Evolutionary conservation across 164 flowering plant genomes (phyloP).

Genomic region (Aristolochia californica): DNA sequence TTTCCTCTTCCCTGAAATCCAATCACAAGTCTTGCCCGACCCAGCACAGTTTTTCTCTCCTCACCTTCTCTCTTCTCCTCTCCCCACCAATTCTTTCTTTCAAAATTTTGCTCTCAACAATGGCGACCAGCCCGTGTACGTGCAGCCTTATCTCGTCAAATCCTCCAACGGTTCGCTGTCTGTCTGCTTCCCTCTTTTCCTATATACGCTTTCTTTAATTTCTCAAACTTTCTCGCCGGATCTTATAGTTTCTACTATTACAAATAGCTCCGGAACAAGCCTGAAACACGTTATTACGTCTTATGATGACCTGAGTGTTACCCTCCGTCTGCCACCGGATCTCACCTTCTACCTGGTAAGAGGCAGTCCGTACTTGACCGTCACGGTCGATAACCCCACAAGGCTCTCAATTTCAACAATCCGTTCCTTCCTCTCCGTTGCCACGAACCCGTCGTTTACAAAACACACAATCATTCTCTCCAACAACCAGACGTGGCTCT

Average conservation of each 20-base stretch:
- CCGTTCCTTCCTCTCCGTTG: conserved; percentile 43
- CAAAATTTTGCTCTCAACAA: conserved; percentile 75
- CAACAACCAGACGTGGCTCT: conserved; percentile 76
- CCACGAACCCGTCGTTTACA: conserved; percentile 27
- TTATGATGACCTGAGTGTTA: conserved; percentile 64
- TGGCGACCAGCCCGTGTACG: conserved; percentile 86
- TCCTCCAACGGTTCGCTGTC: conserved; percentile 52
- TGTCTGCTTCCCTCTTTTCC: conserved; percentile 61
- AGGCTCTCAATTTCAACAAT: conserved; percentile 44
- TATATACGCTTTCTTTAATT: conserved; percentile 34
- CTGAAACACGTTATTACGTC: conserved; percentile 38
- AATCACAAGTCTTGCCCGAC: conserved; percentile 76
- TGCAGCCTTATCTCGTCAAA: conserved; percentile 85
- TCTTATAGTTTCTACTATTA: conserved; percentile 42
- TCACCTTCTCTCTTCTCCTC: conserved; percentile 60
- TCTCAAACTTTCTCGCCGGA: conserved; percentile 57
- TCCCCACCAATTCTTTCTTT: conserved; percentile 92
- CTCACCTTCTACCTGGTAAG: conserved; percentile 68
- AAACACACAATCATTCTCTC: conserved; percentile 53
- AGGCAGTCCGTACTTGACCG: conserved; percentile 80
- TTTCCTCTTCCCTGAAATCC: conserved; percentile 45
- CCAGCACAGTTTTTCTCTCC: conserved; percentile 74
- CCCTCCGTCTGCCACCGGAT: conserved; percentile 47
- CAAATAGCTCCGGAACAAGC: not conserved
- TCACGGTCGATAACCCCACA: conserved; percentile 19